Evolutionary conservation across 495 filamentous ascomycete genomes (phyloP).

Genomic region (Penicillium egyptiacum): DNA sequence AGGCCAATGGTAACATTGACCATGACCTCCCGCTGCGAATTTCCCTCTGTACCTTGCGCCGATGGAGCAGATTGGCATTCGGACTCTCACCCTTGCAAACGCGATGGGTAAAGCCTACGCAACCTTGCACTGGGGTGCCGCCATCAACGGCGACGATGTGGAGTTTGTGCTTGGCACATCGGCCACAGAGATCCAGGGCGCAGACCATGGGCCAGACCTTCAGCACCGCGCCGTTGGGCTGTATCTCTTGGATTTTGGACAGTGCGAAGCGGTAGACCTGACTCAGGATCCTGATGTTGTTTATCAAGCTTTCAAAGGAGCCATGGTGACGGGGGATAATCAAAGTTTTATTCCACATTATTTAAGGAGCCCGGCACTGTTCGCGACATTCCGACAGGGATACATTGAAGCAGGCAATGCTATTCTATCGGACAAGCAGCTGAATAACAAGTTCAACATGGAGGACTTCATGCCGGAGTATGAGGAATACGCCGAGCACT

Average conservation of each 20-base stretch:
- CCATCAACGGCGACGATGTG: constrained; percentile 16
- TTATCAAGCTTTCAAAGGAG: constrained; percentile 21
- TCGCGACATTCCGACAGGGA: constrained; percentile 13
- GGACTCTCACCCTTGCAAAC: constrained; percentile 3
- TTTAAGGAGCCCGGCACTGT: constrained; percentile 10
- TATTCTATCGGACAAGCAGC: constrained; percentile 3
- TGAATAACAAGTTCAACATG: constrained; percentile 10
- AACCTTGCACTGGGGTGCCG: constrained; percentile 19
- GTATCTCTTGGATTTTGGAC: constrained; percentile 17
- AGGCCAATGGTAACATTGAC: constrained; percentile 34
- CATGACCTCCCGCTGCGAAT: background rate
- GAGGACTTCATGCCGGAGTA: constrained; percentile 18
- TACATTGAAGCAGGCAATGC: constrained; percentile 13
- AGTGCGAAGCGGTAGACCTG: constrained; percentile 17
- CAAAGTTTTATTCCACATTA: constrained; percentile 15
- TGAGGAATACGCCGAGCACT: constrained; percentile 15
- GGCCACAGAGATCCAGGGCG: background rate
- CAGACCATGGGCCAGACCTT: background rate
- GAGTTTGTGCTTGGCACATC: constrained; percentile 22
- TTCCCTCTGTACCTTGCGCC: constrained; percentile 15
- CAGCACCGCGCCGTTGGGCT: constrained; percentile 10
- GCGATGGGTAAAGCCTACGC: constrained; percentile 17
- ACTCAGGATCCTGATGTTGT: constrained; percentile 8
- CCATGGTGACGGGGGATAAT: constrained; percentile 20
- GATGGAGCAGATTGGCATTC: constrained; percentile 9